These are phyloP conservation scores for Adansonia gregorii DNA, from an alignment of 441 rosid species.

Conservation along the genomic window DNA sequence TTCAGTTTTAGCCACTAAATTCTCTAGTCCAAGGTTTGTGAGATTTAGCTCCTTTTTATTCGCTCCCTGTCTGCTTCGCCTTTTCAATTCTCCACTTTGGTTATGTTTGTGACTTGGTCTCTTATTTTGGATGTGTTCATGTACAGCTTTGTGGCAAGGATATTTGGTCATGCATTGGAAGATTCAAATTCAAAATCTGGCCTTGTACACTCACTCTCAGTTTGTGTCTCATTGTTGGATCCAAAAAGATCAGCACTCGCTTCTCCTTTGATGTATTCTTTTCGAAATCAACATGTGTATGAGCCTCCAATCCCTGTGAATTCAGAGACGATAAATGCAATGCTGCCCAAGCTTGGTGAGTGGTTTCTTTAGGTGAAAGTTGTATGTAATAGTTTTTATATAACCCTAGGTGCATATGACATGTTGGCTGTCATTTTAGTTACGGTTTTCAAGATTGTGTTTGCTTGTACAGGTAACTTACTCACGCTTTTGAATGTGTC, in stretches of 20 bases:
- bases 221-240: conserved; percentile 93
- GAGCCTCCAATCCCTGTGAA: conserved; percentile 77
- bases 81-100: background rate
- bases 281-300: conserved; percentile 79
- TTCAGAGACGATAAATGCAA: conserved; percentile 84
- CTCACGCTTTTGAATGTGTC: conserved; percentile 67
- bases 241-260: conserved; percentile 77
- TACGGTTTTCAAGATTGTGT: conserved; percentile 11
- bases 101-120: background rate
- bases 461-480: conserved; percentile 65
- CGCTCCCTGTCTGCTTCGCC: background rate
- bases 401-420: conserved; percentile 19
- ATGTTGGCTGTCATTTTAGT: conserved; percentile 21
- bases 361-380: conserved; percentile 19
- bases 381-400: background rate
- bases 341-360: conserved; percentile 95
- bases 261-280: conserved; percentile 79
- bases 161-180: conserved; percentile 88
- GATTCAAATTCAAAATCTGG: conserved; percentile 91
- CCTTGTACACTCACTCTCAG: conserved; percentile 90
- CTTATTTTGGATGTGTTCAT: conserved; percentile 17
- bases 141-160: conserved; percentile 86
- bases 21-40: conserved; percentile 79
- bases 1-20: conserved; percentile 88
- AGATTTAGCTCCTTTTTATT: conserved; percentile 22